Percentiles rank a stretch among this genome's conserved stretches.
phyloP scores from a whole-genome alignment of 495 filamentous ascomycete genomes.

The Penicillium cinerascens region DNA sequence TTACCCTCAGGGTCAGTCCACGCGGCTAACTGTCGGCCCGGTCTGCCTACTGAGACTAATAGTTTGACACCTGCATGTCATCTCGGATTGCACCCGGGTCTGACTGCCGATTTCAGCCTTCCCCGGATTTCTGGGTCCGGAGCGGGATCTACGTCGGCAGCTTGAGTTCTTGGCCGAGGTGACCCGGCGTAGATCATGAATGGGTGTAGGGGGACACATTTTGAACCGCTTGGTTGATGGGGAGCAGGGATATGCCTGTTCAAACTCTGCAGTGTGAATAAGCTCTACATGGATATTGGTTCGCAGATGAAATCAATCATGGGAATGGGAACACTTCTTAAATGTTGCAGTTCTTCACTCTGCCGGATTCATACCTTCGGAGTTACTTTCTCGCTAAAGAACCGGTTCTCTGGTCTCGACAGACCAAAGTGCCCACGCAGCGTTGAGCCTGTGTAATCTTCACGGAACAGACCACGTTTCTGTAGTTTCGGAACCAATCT shows the following conservation, averaged over 20 bases:
- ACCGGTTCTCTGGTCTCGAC: conserved; percentile 47
- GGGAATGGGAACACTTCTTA: no score
- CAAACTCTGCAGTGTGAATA: no score
- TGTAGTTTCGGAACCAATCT: conserved; percentile 50
- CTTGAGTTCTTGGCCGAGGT: background rate
- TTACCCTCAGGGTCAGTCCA: conserved; percentile 5
- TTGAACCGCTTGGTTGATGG: background rate
- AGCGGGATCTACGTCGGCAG: conserved; percentile 11
- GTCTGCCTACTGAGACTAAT: background rate
- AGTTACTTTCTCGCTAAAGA: conserved; percentile 29
- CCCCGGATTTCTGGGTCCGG: conserved; percentile 10
- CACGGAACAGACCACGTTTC: conserved; percentile 46
- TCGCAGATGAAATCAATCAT: no score
- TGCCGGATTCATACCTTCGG: background rate
- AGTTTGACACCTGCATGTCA: conserved; percentile 4
- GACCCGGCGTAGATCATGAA: background rate
- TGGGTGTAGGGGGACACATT: background rate
- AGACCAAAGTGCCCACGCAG: conserved; percentile 52
- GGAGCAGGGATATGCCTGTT: no score
- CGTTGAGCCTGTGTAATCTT: conserved; percentile 39
- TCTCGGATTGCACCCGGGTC: conserved; percentile 10
- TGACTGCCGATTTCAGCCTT: conserved; percentile 8
- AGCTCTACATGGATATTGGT: no score
- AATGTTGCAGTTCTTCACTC: no score
- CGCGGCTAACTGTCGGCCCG: conserved; percentile 6